These are phyloP conservation scores for Phytophthora agathidicida DNA, from an alignment of 352 stramenopile species.

Conservation along the genomic window DNA sequence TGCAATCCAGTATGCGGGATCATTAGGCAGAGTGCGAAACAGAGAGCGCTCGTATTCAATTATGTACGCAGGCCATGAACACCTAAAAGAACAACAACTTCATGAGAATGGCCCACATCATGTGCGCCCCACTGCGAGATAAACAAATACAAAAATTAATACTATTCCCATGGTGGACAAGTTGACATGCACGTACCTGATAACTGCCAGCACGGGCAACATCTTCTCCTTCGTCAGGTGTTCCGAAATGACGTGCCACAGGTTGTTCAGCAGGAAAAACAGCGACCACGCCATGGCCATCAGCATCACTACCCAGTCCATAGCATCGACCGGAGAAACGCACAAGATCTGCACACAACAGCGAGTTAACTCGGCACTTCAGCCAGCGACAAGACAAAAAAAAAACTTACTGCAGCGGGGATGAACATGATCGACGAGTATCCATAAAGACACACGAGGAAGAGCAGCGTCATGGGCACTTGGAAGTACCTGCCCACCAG, in stretches of 20 bases:
- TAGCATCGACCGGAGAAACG: constrained; percentile 67
- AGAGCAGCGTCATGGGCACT: constrained; percentile 78
- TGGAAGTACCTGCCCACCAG: constrained; percentile 79
- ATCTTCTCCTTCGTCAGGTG: constrained; percentile 89
- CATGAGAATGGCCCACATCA: constrained; percentile 85
- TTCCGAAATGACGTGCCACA: constrained; percentile 78
- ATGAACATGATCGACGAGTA: constrained; percentile 89
- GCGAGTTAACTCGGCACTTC: neutral
- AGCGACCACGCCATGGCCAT: constrained; percentile 87
- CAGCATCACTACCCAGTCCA: constrained; percentile 85
- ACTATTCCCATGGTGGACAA: neutral
- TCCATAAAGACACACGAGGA: constrained; percentile 85
- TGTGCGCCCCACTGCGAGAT: constrained; percentile 63
- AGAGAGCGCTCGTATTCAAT: constrained; percentile 20
- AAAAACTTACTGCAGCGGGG: constrained; percentile 61
- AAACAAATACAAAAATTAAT: constrained; percentile 12
- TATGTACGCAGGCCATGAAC: constrained; percentile 20
- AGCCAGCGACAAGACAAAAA: neutral
- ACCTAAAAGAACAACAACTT: constrained; percentile 89
- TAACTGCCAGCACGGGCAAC: constrained; percentile 80
- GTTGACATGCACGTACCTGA: constrained; percentile 51
- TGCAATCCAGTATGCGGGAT: constrained; percentile 11
- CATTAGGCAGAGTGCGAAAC: constrained; percentile 9
- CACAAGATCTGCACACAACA: constrained; percentile 66
- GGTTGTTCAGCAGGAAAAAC: constrained; percentile 82